Evolutionary conservation across 257 asterid species (phyloP).

Genomic region (Scutellaria galericulata): DNA sequence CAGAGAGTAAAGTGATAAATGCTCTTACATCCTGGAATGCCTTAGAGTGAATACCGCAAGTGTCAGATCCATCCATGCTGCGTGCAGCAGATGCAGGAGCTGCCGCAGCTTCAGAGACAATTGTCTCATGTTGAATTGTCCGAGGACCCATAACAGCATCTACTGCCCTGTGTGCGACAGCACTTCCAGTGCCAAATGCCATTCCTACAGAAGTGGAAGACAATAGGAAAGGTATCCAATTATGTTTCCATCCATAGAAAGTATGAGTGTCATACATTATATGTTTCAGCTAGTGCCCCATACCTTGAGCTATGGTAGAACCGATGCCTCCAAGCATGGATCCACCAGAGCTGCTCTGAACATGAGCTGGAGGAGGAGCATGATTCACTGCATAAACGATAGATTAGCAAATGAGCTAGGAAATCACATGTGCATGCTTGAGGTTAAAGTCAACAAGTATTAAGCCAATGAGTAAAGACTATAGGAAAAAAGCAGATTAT

Average conservation of each 20-base stretch:
- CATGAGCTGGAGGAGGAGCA: slow-evolving; percentile 88
- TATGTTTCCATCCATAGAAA: neutral
- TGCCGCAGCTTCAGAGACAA: slow-evolving; percentile 61
- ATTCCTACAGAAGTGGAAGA: slow-evolving; percentile 49
- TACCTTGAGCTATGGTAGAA: slow-evolving; percentile 82
- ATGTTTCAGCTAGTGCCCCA: neutral
- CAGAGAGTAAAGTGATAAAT: neutral
- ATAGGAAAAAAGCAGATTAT: neutral
- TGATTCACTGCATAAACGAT: slow-evolving; percentile 46
- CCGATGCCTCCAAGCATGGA: slow-evolving; percentile 65
- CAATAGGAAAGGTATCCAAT: neutral
- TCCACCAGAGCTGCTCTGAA: slow-evolving; percentile 68
- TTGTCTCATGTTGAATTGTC: slow-evolving; percentile 80
- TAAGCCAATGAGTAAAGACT: neutral
- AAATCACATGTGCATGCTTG: neutral
- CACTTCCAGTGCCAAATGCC: slow-evolving; percentile 95
- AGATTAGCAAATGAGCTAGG: slow-evolving; percentile 11
- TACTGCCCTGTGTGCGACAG: slow-evolving; percentile 88
- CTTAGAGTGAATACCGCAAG: slow-evolving; percentile 67
- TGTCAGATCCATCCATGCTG: slow-evolving; percentile 62
- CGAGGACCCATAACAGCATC: slow-evolving; percentile 91
- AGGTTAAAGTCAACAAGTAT: neutral
- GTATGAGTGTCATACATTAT: neutral
- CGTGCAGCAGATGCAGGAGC: slow-evolving; percentile 48
- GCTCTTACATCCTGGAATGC: slow-evolving; percentile 87